These are phyloP conservation scores for Pichia deserticola DNA, from an alignment of 805 yeast genomes.

Conservation along the genomic window DNA sequence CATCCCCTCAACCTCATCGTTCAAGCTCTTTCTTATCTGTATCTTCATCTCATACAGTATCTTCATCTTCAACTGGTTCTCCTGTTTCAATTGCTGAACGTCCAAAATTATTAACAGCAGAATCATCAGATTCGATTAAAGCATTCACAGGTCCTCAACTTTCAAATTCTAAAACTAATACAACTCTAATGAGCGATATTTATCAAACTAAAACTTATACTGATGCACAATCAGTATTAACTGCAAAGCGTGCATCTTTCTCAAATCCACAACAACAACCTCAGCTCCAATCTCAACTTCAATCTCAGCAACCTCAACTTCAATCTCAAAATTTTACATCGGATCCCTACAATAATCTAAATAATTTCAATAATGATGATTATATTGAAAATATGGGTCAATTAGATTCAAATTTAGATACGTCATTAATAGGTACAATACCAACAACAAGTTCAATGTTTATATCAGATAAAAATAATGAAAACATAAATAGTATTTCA, in stretches of 20 bases:
- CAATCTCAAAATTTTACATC: not conserved
- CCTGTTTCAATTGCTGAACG: slow-evolving; percentile 17
- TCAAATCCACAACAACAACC: not conserved
- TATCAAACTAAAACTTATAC: slow-evolving; percentile 28
- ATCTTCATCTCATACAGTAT: slow-evolving; percentile 21
- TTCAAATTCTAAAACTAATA: slow-evolving; percentile 27
- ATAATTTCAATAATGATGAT: not conserved
- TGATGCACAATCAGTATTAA: slow-evolving; percentile 11
- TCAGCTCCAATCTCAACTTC: not conserved
- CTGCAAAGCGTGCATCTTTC: not conserved
- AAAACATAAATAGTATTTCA: not conserved
- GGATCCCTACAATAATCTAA: not conserved
- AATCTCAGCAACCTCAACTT: not conserved
- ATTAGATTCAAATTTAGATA: not conserved
- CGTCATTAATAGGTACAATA: slow-evolving; percentile 6
- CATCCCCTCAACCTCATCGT: slow-evolving; percentile 16
- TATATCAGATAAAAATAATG: not conserved
- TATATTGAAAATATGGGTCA: slow-evolving; percentile 1
- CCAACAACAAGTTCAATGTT: slow-evolving; percentile 6
- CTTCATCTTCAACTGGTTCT: slow-evolving; percentile 22
- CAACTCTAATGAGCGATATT: slow-evolving; percentile 28
- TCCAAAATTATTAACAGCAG: slow-evolving; percentile 21
- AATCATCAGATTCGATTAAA: slow-evolving; percentile 17
- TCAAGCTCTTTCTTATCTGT: slow-evolving; percentile 20
- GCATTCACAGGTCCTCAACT: slow-evolving; percentile 16